A percentile compares a stretch with the other conserved stretches of the same genome.
Evolutionary conservation across 192 early-diverging fungal species (phyloP).

Genomic region (Podila verticillata): DNA sequence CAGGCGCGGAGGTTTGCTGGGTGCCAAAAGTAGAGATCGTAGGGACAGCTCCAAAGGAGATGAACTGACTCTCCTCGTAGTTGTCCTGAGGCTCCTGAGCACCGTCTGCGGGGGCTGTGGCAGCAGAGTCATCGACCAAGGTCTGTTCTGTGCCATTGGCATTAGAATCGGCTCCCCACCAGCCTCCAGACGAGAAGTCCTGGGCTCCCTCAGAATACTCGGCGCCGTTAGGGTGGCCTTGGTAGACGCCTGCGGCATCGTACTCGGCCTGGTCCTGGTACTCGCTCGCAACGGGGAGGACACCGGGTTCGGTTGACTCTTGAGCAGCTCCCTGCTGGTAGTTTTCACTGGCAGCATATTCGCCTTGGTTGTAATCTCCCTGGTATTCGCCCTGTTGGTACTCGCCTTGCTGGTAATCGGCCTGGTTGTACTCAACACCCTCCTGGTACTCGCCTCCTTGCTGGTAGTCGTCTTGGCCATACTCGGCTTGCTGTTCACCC

Average conservation of each 20-base stretch:
- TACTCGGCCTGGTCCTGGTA: conserved; percentile 47
- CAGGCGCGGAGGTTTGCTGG: conserved; percentile 2
- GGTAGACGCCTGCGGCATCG: conserved; percentile 29
- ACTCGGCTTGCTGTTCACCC: conserved; percentile 17
- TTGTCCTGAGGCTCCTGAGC: conserved; percentile 25
- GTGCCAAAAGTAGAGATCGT: conserved; percentile 41
- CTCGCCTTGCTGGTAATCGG: conserved; percentile 25
- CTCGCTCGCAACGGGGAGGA: conserved; percentile 37
- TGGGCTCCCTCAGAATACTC: conserved; percentile 57
- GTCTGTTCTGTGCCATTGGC: conserved; percentile 17
- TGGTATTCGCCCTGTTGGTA: conserved; percentile 1
- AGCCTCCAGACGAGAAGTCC: conserved; percentile 37
- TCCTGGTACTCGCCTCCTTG: conserved; percentile 37
- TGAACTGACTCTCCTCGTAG: conserved; percentile 38
- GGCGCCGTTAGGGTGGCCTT: conserved; percentile 55
- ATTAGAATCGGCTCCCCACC: conserved; percentile 49
- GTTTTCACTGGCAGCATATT: neutral
- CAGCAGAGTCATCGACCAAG: neutral
- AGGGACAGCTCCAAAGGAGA: conserved; percentile 47
- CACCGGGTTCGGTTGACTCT: conserved; percentile 18
- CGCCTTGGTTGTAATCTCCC: neutral
- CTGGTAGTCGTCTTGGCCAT: neutral
- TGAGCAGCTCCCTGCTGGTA: conserved; percentile 3
- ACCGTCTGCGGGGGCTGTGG: neutral
- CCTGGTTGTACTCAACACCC: conserved; percentile 16